Base-by-base conservation (phyloP, 345 rosid genomes). In the Aethionema arabicum region DNA sequence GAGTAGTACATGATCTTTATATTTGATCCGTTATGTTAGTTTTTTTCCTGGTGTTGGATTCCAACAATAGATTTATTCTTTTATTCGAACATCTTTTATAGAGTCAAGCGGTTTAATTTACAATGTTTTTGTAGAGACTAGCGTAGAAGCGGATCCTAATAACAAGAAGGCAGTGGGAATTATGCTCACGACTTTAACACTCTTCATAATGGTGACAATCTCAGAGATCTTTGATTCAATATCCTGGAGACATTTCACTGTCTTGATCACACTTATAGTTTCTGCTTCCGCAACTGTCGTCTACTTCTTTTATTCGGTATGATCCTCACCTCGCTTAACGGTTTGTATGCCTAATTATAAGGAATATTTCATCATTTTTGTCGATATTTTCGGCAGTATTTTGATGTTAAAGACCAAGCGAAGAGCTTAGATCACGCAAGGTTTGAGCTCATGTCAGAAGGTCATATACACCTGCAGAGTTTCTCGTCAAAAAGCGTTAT, bases 401-500 rank as follows among this genome's bases (percentile, higher is more conserved):
- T 49, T 59, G 66, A 59, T 37, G 36, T 7, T 36, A 55, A 42
- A 0, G 70, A 64, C 48, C 75, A 72, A 59, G 54, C 8, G 16
- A 72, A 38, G 48, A 64, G 70, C 56, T 59, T 72, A 64, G 70
- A 72, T 13, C 51, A 51, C 0, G 65, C 75, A 0, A 65, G 54
- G 32, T 72, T 57, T 52, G 66, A 51, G 65, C 70, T 72, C 50
- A 72, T 65, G 70, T 72, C 75, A 37, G 70, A 65, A 64, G 75
- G 65, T 30, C 66, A 63, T 57, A 65, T 58, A 32, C 66, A 72
- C 13, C 43, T 72, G 12, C 66, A 58, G 11, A 36, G 2, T 0
- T 72, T 72, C 43, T 51, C 75, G 4, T 70, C 70, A 6, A 41
- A 65, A 64, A 65, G 11, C 42, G 40, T 71, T 30, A 37, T 65